phyloP scores from a whole-genome alignment of 169 alveolate genomes.

The Cyclospora cayetanensis region DNA sequence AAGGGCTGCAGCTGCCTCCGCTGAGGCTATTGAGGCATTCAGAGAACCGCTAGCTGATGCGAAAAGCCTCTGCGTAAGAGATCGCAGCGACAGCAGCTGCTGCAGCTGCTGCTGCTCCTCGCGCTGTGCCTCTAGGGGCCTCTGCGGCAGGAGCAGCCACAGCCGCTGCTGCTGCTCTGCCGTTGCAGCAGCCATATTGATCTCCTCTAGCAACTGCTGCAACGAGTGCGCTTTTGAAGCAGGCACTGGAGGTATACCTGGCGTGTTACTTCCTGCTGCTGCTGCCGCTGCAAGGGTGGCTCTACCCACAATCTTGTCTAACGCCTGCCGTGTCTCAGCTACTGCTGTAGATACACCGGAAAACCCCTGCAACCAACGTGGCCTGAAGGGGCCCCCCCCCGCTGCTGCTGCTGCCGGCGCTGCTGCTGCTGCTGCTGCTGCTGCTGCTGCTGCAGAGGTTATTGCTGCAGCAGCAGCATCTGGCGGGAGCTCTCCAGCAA shows the following conservation, averaged over 20 bases:
- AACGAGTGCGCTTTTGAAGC: background rate
- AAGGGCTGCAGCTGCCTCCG: background rate
- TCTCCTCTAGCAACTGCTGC: conserved; percentile 52
- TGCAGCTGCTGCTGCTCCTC: conserved; percentile 37
- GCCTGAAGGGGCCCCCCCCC: background rate
- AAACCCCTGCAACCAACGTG: background rate
- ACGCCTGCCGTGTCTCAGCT: background rate
- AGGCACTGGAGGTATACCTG: background rate
- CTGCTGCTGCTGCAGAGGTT: background rate
- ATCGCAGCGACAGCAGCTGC: conserved; percentile 25
- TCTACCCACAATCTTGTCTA: background rate
- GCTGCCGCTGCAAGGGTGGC: background rate
- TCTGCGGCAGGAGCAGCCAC: conserved; percentile 4
- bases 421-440: background rate
- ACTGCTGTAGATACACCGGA: background rate
- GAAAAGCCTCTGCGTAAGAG: background rate
- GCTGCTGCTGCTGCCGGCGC: background rate
- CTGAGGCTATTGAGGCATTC: background rate
- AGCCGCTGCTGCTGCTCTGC: background rate
- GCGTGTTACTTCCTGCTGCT: conserved; percentile 18
- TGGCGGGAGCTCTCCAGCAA: too few relatives aligned
- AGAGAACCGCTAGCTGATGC: background rate
- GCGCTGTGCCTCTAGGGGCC: background rate
- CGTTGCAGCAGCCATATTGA: conserved; percentile 17
- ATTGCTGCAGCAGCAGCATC: background rate